Evolutionary conservation across 768 basidiomycete species (phyloP).

Genomic region (Hygrocybe coccinea): DNA sequence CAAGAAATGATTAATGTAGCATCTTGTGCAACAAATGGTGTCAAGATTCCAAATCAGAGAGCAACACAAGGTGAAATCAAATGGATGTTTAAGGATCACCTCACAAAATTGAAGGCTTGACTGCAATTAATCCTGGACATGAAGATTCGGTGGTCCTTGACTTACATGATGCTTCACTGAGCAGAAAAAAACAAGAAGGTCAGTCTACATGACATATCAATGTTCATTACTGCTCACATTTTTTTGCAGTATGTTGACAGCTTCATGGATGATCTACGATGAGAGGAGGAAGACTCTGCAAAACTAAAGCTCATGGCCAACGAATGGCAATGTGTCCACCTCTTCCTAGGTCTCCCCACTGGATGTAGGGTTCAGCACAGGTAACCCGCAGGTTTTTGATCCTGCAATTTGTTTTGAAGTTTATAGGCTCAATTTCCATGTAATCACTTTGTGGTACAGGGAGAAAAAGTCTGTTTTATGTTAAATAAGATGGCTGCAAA

Average conservation of each 20-base stretch:
- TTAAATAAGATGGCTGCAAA: too few species aligned
- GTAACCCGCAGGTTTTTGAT: too few species aligned
- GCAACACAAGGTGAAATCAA: constrained; percentile 26
- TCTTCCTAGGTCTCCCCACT: constrained; percentile 6
- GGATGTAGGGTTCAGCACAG: too few species aligned
- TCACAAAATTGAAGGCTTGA: background rate
- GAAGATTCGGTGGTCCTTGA: constrained; percentile 31
- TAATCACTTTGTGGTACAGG: too few species aligned
- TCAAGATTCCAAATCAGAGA: constrained; percentile 11
- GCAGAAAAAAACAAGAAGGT: constrained; percentile 6
- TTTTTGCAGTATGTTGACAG: constrained; percentile 15
- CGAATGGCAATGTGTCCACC: constrained; percentile 24
- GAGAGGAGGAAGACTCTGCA: constrained; percentile 20
- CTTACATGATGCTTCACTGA: constrained; percentile 25
- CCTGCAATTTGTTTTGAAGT: too few species aligned
- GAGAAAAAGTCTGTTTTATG: too few species aligned
- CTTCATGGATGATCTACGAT: constrained; percentile 23
- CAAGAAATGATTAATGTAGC: too few species aligned
- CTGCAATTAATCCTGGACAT: constrained; percentile 27
- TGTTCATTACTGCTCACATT: too few species aligned
- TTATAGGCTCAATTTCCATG: too few species aligned
- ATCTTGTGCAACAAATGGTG: too few species aligned
- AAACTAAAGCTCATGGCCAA: constrained; percentile 21
- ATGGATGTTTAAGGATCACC: constrained; percentile 18
- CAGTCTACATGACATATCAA: too few species aligned